Percentiles rank a stretch among this genome's conserved stretches.
Evolutionary conservation across 371 early-diverging fungal genomes (phyloP).

Genomic region (Modicella reniformis): DNA sequence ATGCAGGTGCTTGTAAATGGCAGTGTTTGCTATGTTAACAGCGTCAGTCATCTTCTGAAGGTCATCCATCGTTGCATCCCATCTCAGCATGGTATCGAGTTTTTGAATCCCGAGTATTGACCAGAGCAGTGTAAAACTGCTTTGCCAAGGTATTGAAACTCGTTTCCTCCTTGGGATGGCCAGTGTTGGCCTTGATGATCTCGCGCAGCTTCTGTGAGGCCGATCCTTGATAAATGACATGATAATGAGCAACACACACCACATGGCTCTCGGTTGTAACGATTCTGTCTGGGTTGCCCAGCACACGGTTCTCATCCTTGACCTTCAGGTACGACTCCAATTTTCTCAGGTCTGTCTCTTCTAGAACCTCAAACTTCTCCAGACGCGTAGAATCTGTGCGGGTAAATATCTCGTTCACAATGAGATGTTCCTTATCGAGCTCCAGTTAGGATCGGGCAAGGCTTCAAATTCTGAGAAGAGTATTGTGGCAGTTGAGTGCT

Average conservation of each 20-base stretch:
- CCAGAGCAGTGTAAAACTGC: constrained; percentile 14
- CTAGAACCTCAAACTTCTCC: constrained; percentile 5
- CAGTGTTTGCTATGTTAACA: too few relatives aligned
- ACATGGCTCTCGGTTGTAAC: constrained; percentile 16
- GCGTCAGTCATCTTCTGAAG: constrained; percentile 1
- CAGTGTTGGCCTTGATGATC: constrained; percentile 1
- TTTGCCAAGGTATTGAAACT: not conserved
- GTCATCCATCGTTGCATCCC: constrained; percentile 15
- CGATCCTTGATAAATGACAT: not conserved
- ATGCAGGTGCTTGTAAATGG: too few relatives aligned
- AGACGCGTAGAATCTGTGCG: too few relatives aligned
- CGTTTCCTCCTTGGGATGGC: not conserved
- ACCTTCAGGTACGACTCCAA: constrained; percentile 13
- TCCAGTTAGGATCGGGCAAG: too few relatives aligned
- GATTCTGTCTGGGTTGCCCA: constrained; percentile 25
- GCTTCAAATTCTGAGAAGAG: too few relatives aligned
- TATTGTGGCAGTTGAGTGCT: too few relatives aligned
- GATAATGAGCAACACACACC: constrained; percentile 24
- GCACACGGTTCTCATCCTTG: constrained; percentile 6
- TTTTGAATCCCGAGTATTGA: constrained; percentile 5
- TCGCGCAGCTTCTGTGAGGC: not conserved
- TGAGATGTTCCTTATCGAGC: too few relatives aligned
- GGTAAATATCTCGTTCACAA: too few relatives aligned
- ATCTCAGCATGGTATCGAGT: constrained; percentile 3
- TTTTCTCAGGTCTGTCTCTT: constrained; percentile 19